Base-by-base conservation (phyloP, 768 basidiomycete species). In the Flagelloscypha sp. region DNA sequence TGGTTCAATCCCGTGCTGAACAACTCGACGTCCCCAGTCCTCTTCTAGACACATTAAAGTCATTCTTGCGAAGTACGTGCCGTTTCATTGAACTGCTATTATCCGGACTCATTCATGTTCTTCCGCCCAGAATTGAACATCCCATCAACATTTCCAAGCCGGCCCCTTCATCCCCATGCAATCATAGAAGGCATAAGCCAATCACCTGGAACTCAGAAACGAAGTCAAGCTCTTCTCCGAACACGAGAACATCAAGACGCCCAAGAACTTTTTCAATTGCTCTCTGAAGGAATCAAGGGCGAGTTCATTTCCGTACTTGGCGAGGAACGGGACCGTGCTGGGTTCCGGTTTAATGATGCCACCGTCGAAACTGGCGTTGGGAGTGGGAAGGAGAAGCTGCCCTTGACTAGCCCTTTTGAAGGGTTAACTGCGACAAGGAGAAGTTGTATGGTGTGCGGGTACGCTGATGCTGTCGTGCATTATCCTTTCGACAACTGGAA, bases 241-340 rank as follows among this genome's bases (percentile, higher is more conserved):
- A 45, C 89, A 1, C 79, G 88, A 9, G 90, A 95, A 53, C 94
- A 98, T 54, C 94, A 98, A 61, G 94, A 98, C 54, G 94, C 94
- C 4, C 94, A 98, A 52, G 94, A 98, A 53, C 71, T 98, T n/a
- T 97, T 95, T 62, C 83, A 94, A 47, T 78, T 97, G 21, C 65
- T 97, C 7, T 84, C 90, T 1, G 90, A 93, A 54, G 84, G 79
- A 35, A 69, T 97, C 46, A 88, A 88, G 59, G 81, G 79, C 42
- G 94, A 98, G 55, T 68, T 79, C n/a, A 52, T 61, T 2, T 72
- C 79, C 2, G 72, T 95, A 1, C 78, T 81, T 37, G 71, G 68
- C 29, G 88, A 93, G 53, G 72, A 74, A 2, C 66, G 77, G 27
- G 79, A 88, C 50, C 70, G 78, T 31, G 86, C 88, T 6, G 61